Percentiles rank a stretch among this genome's conserved stretches.
These are phyloP conservation scores for Ascoidea tarda DNA, from an alignment of 805 yeast genomes.

Conservation along the genomic window DNA sequence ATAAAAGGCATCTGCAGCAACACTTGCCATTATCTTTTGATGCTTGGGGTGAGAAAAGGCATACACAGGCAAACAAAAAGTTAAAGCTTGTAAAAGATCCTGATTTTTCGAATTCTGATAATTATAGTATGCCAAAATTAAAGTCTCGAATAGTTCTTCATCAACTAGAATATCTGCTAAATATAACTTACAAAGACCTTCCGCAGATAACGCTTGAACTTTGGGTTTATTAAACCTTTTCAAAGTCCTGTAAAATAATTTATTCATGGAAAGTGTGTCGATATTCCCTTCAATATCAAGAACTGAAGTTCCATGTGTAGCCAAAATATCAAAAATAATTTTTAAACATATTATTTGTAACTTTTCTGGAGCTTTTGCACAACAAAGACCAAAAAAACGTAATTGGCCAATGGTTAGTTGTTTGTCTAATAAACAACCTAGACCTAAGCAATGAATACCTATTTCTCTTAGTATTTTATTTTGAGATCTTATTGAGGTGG, in stretches of 20 bases:
- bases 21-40: slow-evolving; percentile 48
- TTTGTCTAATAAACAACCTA: slow-evolving; percentile 61
- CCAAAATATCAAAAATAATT: slow-evolving; percentile 63
- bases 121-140: slow-evolving; percentile 63
- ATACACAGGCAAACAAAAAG: slow-evolving; percentile 82
- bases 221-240: slow-evolving; percentile 41
- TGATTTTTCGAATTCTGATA: slow-evolving; percentile 50
- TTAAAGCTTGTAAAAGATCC: slow-evolving; percentile 60
- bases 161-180: slow-evolving; percentile 65
- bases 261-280: slow-evolving; percentile 52
- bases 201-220: slow-evolving; percentile 71
- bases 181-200: slow-evolving; percentile 71
- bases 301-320: slow-evolving; percentile 61
- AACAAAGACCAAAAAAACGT: slow-evolving; percentile 54
- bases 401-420: slow-evolving; percentile 51
- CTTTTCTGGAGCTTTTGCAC: slow-evolving; percentile 49
- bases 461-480: slow-evolving; percentile 40
- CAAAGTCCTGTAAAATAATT: slow-evolving; percentile 53
- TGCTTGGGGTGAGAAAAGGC: slow-evolving; percentile 63
- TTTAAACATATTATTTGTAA: slow-evolving; percentile 50
- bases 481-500: slow-evolving; percentile 59
- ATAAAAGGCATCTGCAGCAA: slow-evolving; percentile 52
- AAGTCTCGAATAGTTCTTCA: slow-evolving; percentile 55
- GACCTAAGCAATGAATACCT: slow-evolving; percentile 66
- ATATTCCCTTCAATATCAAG: slow-evolving; percentile 48